phyloP scores from a whole-genome alignment of 202 grass and related monocot species.

The Brachypodium distachyon region DNA sequence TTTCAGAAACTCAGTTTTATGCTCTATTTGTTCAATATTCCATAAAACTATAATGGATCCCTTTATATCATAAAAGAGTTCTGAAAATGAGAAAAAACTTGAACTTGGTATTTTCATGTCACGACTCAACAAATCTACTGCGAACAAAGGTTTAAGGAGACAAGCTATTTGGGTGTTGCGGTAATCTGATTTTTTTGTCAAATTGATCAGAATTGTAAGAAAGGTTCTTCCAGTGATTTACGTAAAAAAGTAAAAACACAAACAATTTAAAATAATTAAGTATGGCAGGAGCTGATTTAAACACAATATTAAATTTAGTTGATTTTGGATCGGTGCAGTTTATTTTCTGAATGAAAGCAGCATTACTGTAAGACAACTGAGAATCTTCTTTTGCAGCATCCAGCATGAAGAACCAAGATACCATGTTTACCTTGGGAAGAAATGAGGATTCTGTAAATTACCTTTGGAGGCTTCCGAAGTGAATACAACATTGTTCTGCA shows the following conservation, averaged over 20 bases:
- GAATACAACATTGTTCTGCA: conserved; percentile 91
- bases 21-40: neutral
- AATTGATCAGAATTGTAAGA: neutral
- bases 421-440: neutral
- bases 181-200: neutral
- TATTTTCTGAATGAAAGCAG: neutral
- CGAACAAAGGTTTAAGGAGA: neutral
- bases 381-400: neutral
- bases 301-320: neutral
- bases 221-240: neutral
- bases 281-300: neutral
- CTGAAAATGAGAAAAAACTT: neutral
- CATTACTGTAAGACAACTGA: neutral
- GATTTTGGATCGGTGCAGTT: neutral
- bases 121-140: neutral
- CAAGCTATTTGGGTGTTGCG: neutral
- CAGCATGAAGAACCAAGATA: neutral
- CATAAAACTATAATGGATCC: neutral
- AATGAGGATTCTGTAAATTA: conserved; percentile 23
- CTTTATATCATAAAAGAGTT: neutral
- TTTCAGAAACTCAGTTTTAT: neutral
- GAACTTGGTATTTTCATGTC: neutral
- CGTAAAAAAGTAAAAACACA: neutral
- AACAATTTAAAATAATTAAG: neutral
- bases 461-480: conserved; percentile 68